Base-by-base conservation (phyloP, 192 early-diverging fungal species). In the Coemansia sp. region DNA sequence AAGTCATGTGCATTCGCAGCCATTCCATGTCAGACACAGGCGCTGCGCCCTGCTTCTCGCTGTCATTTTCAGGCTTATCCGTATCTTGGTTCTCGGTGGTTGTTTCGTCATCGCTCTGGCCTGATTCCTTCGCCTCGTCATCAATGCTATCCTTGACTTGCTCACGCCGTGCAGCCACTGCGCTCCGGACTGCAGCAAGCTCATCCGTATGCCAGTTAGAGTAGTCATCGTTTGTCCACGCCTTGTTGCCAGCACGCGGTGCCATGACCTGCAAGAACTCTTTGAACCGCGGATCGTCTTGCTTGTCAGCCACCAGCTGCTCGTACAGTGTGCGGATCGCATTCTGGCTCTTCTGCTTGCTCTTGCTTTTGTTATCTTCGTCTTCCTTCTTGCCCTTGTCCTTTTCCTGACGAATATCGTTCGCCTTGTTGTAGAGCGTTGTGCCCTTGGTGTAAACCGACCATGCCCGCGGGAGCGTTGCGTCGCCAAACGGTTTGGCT, bases 231-330 rank as follows among this genome's bases (percentile, higher is more conserved):
- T 34, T 34, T 34, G 33, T 34, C 33, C 41, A 44, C 3, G 93
- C 92, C 63, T 86, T 84, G 50, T 84, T 84, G 23, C 81, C 84
- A 1, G 87, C 83, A 27, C 94, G 86, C 4, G 94, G 89, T 31
- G 87, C 68, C 94, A 97, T 94, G 10, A 96, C 91, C 62, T 93
- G 87, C 67, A 96, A 69, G 67, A 89, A 92, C 70, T 98, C 96
- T 53, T 88, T 84, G 53, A 98, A 85, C 60, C 92, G 88, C 14
- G 89, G 86, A 68, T 98, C 91, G 6, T 89, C 82, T 63, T 85
- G 81, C 38, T 87, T 86, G 30, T 55, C 85, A 55, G 62, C 82
- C 30, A 74, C 40, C 36, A 68, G 52, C 62, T 76, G 75, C 55
- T 82, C 68, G 15, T 74, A 70, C 20, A 82, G 55, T 3, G 65